Conservation (phyloP, 2,329 filamentous ascomycete species). For the Xylariaceae sp. region DNA sequence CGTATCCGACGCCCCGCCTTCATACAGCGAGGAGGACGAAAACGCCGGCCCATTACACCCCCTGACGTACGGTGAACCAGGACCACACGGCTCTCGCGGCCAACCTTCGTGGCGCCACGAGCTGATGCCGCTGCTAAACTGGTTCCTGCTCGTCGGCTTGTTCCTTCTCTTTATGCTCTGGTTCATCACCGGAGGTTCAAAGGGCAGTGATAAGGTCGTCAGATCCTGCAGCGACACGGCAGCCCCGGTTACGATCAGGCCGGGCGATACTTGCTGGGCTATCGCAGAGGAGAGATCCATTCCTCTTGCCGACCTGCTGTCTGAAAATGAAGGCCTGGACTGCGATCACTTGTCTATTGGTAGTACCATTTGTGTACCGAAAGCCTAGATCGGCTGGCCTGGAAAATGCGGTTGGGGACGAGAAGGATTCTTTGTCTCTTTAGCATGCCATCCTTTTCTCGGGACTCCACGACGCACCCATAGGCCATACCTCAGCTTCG, state of each 20-base stretch:
- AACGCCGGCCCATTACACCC: conserved; percentile 17
- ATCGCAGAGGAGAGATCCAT: conserved; percentile 41
- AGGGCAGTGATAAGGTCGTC: conserved; percentile 14
- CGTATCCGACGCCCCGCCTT: conserved; percentile 17
- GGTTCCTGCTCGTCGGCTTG: conserved; percentile 48
- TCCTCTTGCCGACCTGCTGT: conserved; percentile 41
- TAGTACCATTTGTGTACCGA: conserved; percentile 41
- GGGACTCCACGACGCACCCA: no score
- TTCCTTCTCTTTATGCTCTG: conserved; percentile 46
- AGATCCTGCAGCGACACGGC: conserved; percentile 28
- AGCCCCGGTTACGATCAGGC: conserved; percentile 35
- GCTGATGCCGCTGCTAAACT: conserved; percentile 52
- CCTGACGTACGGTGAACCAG: conserved; percentile 9
- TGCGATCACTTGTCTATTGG: conserved; percentile 43
- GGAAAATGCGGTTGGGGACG: no score
- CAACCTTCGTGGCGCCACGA: conserved; percentile 45
- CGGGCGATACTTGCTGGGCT: conserved; percentile 49
- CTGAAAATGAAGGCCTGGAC: conserved; percentile 40
- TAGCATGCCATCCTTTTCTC: no score
- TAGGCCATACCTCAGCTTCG: no score
- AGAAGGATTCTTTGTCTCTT: no score
- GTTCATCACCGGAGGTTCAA: conserved; percentile 36
- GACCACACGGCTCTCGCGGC: conserved; percentile 6
- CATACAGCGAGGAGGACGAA: conserved; percentile 20
- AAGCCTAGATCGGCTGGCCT: neutral